Evolutionary conservation across 768 basidiomycete genomes (phyloP).

Genomic region (Mrakia blollopis): DNA sequence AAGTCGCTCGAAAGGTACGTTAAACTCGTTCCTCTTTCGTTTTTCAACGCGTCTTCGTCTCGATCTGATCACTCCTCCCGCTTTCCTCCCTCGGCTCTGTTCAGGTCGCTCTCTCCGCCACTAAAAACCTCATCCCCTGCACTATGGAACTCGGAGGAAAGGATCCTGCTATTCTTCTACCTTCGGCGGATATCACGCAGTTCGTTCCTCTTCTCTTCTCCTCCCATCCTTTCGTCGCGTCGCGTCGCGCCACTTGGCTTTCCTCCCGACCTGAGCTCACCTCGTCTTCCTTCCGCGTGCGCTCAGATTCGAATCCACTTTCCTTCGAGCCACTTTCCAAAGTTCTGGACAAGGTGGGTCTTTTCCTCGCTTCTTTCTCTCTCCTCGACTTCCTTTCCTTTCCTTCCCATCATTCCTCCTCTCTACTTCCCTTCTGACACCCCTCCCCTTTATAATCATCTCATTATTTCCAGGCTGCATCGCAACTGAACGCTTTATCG

Average conservation of each 20-base stretch:
- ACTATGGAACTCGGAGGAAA: slow-evolving; percentile 95
- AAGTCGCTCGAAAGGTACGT: slow-evolving; percentile 48
- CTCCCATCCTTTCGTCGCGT: neutral
- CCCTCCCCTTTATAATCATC: neutral
- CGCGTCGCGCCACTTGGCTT: neutral
- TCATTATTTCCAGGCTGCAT: slow-evolving; percentile 79
- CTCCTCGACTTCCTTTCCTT: too few relatives aligned
- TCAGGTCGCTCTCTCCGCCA: slow-evolving; percentile 70
- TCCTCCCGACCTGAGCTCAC: neutral
- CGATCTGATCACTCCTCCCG: neutral
- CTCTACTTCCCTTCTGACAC: neutral
- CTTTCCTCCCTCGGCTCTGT: neutral
- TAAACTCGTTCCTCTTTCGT: neutral
- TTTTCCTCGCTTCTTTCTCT: too few relatives aligned
- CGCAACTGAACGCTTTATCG: slow-evolving; percentile 87
- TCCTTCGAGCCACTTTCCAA: slow-evolving; percentile 21
- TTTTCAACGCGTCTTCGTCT: neutral
- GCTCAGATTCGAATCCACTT: slow-evolving; percentile 22
- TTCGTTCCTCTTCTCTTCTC: neutral
- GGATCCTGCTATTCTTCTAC: slow-evolving; percentile 85
- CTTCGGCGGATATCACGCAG: slow-evolving; percentile 71
- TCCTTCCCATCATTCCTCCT: neutral
- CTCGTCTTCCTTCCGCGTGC: neutral
- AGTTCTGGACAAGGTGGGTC: neutral
- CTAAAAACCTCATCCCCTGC: slow-evolving; percentile 80